A percentile compares a stretch with the other conserved stretches of the same genome.
Evolutionary conservation across 805 yeast species (phyloP).

Genomic region (Barnettozyma wickerhamii): DNA sequence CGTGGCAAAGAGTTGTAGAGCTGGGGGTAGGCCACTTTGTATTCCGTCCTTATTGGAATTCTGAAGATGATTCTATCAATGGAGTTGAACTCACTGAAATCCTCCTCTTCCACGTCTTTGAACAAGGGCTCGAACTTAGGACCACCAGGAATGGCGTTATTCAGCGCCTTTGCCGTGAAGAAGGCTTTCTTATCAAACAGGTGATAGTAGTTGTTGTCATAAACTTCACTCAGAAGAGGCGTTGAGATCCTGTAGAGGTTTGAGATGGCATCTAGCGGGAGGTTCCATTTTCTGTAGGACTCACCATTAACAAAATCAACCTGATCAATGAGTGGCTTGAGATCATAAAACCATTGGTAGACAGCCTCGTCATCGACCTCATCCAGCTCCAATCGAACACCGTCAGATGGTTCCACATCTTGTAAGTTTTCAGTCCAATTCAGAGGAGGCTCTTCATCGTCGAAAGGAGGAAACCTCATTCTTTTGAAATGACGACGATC

Average conservation of each 20-base stretch:
- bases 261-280: conserved; percentile 59
- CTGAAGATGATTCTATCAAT: conserved; percentile 85
- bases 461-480: conserved; percentile 93
- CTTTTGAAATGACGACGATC: conserved; percentile 88
- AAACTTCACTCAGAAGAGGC: conserved; percentile 61
- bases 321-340: conserved; percentile 64
- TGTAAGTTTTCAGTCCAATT: conserved; percentile 78
- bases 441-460: conserved; percentile 94
- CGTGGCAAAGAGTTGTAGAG: conserved; percentile 76
- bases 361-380: conserved; percentile 56
- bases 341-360: conserved; percentile 77
- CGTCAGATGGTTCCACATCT: conserved; percentile 66
- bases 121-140: conserved; percentile 90
- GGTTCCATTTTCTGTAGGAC: conserved; percentile 68
- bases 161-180: conserved; percentile 86
- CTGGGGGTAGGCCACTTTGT: conserved; percentile 81
- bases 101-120: conserved; percentile 64
- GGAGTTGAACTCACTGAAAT: conserved; percentile 85
- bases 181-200: conserved; percentile 77
- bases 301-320: conserved; percentile 61
- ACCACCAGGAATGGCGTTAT: conserved; percentile 88
- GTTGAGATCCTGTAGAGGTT: conserved; percentile 60
- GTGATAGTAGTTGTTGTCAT: conserved; percentile 51
- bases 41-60: conserved; percentile 72
- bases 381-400: conserved; percentile 64